Conservation (phyloP, 352 stramenopile genomes). For the Phytophthora europaea region DNA sequence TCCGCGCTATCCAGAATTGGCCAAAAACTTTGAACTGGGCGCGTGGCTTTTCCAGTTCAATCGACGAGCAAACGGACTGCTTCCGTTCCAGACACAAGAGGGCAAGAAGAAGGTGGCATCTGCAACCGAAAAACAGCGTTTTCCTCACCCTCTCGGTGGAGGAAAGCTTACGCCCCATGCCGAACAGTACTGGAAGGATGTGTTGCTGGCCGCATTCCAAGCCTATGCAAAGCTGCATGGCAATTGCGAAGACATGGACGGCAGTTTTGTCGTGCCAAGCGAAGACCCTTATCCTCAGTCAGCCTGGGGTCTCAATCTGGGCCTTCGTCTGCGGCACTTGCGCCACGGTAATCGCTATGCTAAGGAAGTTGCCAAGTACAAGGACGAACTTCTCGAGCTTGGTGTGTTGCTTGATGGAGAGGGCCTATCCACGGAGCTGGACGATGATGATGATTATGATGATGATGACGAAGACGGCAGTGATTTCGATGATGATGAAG, state of each 20-base stretch:
- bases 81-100: constrained; percentile 56
- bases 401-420: constrained; percentile 39
- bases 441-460: constrained; percentile 15
- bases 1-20: constrained; percentile 85
- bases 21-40: constrained; percentile 89
- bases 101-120: constrained; percentile 33
- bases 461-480: constrained; percentile 10
- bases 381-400: constrained; percentile 47
- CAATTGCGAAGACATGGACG: constrained; percentile 66
- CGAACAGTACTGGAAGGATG: constrained; percentile 81
- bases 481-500: constrained; percentile 4
- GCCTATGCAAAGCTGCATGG: constrained; percentile 59
- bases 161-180: constrained; percentile 54
- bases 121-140: constrained; percentile 16
- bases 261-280: constrained; percentile 67
- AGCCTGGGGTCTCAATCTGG: constrained; percentile 79
- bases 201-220: constrained; percentile 71
- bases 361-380: constrained; percentile 71
- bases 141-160: not conserved
- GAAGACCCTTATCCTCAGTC: constrained; percentile 63
- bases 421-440: constrained; percentile 3
- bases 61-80: constrained; percentile 43
- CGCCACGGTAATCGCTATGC: constrained; percentile 73
- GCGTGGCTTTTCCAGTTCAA: constrained; percentile 84
- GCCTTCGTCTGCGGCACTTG: constrained; percentile 73